phyloP scores from a whole-genome alignment of 176 grass and related monocot species.

The Oropetium thomaeum region DNA sequence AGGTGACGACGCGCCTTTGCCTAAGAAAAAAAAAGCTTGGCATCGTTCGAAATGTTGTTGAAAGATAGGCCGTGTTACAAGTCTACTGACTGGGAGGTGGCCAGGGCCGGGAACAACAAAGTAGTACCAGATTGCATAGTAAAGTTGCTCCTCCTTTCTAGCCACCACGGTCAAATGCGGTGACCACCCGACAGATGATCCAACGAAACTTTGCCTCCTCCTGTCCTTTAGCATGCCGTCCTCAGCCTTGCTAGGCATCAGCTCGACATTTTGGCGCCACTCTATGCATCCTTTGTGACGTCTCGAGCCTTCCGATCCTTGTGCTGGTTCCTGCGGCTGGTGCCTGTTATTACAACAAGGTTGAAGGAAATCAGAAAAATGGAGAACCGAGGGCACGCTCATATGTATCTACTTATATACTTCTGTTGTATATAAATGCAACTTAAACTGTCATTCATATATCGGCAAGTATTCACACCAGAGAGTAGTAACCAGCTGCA shows the following conservation, averaged over 20 bases:
- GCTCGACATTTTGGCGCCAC: slow-evolving; percentile 16
- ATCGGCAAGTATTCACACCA: background rate
- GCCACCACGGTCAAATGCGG: background rate
- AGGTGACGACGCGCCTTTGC: background rate
- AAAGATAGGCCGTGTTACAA: background rate
- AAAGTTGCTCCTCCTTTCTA: no score
- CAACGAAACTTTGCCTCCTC: background rate
- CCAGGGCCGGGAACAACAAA: no score
- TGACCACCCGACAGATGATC: background rate
- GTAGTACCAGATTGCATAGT: background rate
- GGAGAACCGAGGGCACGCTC: background rate
- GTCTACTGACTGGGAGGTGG: background rate
- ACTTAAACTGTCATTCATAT: background rate
- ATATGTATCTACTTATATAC: background rate
- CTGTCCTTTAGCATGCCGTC: slow-evolving; percentile 24
- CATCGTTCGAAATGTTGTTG: background rate
- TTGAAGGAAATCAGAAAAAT: background rate
- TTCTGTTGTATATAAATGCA: background rate
- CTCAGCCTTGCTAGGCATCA: background rate
- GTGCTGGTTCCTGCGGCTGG: background rate
- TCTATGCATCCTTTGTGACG: background rate
- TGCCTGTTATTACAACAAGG: background rate
- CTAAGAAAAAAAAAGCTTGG: background rate
- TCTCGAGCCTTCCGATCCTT: background rate
- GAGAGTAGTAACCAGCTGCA: background rate